Conservation (phyloP, 2,329 filamentous ascomycete genomes). For the Neofusicoccum sp. region DNA sequence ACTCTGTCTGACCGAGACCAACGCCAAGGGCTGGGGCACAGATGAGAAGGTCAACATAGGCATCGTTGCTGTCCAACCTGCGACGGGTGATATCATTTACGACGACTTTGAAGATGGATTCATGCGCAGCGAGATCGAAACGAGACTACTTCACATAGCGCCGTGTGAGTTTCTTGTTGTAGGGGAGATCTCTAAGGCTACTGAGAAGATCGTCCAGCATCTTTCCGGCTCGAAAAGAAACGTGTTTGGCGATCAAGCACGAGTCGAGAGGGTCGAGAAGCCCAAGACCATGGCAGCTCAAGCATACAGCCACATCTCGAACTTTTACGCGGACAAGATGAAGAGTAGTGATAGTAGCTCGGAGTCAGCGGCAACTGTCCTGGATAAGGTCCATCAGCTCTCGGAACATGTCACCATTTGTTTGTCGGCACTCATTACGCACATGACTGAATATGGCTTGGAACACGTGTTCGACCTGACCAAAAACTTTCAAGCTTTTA, state of each 20-base stretch:
- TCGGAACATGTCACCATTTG: slow-evolving; percentile 87
- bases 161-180: slow-evolving; percentile 95
- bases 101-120: slow-evolving; percentile 96
- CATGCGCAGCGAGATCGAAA: slow-evolving; percentile 96
- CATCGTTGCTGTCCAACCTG: slow-evolving; percentile 89
- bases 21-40: slow-evolving; percentile 74
- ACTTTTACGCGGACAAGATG: slow-evolving; percentile 87
- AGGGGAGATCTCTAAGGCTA: slow-evolving; percentile 83
- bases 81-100: slow-evolving; percentile 93
- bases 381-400: slow-evolving; percentile 83
- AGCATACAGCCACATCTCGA: slow-evolving; percentile 82
- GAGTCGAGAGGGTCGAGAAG: slow-evolving; percentile 76
- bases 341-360: slow-evolving; percentile 49
- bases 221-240: slow-evolving; percentile 85
- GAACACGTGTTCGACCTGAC: slow-evolving; percentile 95
- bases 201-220: slow-evolving; percentile 87
- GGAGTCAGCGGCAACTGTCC: slow-evolving; percentile 56
- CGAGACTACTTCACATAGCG: slow-evolving; percentile 88
- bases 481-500: slow-evolving; percentile 96
- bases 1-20: slow-evolving; percentile 84
- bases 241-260: slow-evolving; percentile 85
- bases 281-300: slow-evolving; percentile 79
- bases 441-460: slow-evolving; percentile 86
- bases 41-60: slow-evolving; percentile 94
- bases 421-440: slow-evolving; percentile 92